Evolutionary conservation across 345 rosid genomes (phyloP).

Genomic region (Aegle marmelos): DNA sequence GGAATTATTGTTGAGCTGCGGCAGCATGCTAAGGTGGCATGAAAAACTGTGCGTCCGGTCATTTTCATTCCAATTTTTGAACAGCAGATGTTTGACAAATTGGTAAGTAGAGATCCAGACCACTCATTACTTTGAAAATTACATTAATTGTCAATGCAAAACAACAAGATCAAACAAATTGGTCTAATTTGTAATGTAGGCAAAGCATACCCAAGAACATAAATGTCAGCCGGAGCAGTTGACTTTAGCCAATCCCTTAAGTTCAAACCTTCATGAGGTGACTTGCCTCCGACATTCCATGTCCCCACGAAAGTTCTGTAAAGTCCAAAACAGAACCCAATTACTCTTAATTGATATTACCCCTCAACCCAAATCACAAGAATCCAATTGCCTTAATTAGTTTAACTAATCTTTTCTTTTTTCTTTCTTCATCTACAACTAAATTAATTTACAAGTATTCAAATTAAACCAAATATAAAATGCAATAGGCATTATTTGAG

Average conservation of each 20-base stretch:
- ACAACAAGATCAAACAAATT: not conserved
- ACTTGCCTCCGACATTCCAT: slow-evolving; percentile 90
- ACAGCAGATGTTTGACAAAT: not conserved
- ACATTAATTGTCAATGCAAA: not conserved
- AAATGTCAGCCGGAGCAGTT: slow-evolving; percentile 62
- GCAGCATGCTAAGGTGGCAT: not conserved
- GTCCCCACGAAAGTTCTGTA: slow-evolving; percentile 86
- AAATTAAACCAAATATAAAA: not conserved
- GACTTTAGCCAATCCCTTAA: slow-evolving; percentile 62
- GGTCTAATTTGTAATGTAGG: too few relatives aligned
- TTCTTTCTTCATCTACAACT: not conserved
- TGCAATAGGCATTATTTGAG: too few relatives aligned
- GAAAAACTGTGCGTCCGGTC: not conserved
- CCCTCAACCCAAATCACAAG: not conserved
- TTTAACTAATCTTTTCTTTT: not conserved
- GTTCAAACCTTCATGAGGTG: slow-evolving; percentile 65
- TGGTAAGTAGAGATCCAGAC: not conserved
- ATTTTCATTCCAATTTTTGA: not conserved
- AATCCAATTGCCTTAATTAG: not conserved
- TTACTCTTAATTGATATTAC: not conserved
- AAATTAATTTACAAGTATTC: not conserved
- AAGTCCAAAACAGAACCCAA: not conserved
- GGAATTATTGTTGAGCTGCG: not conserved
- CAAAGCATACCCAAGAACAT: slow-evolving; percentile 67
- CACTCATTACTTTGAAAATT: not conserved